Percentiles rank a stretch among this genome's conserved stretches.
phyloP scores from a whole-genome alignment of 495 filamentous ascomycete species.

The Arthonia radiata region DNA sequence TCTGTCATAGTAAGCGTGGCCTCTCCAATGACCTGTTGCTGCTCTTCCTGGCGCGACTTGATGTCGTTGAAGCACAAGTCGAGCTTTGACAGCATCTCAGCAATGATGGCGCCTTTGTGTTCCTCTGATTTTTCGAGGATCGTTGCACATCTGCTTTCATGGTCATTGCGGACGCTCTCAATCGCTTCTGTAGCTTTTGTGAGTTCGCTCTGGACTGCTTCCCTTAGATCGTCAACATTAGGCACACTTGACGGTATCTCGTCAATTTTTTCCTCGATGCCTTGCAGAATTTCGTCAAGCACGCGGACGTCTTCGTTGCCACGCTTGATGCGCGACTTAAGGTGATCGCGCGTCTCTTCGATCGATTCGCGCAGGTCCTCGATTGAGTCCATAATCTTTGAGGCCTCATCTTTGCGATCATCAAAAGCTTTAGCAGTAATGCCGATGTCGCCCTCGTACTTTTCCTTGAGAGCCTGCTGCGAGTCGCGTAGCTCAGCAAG shows the following conservation, averaged over 20 bases:
- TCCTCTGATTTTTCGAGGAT: slow-evolving; percentile 45
- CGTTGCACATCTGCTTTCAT: slow-evolving; percentile 51
- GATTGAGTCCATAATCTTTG: slow-evolving; percentile 30
- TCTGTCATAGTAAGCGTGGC: slow-evolving; percentile 42
- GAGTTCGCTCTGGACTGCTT: slow-evolving; percentile 57
- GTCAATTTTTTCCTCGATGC: slow-evolving; percentile 13
- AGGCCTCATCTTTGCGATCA: slow-evolving; percentile 42
- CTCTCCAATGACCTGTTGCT: slow-evolving; percentile 40
- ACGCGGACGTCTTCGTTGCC: slow-evolving; percentile 26
- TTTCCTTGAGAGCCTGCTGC: slow-evolving; percentile 25
- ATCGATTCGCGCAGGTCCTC: slow-evolving; percentile 30
- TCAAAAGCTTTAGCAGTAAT: slow-evolving; percentile 57
- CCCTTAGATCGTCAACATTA: slow-evolving; percentile 57
- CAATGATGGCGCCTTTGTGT: slow-evolving; percentile 27
- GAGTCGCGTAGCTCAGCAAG: slow-evolving; percentile 26
- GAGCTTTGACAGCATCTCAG: slow-evolving; percentile 36
- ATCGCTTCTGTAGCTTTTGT: slow-evolving; percentile 46
- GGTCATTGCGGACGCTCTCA: slow-evolving; percentile 42
- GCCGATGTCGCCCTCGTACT: slow-evolving; percentile 41
- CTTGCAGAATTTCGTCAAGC: slow-evolving; percentile 24
- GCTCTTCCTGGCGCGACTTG: slow-evolving; percentile 60
- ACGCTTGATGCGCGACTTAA: slow-evolving; percentile 34
- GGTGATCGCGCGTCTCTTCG: slow-evolving; percentile 36
- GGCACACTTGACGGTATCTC: slow-evolving; percentile 24
- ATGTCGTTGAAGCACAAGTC: slow-evolving; percentile 58